These are phyloP conservation scores for Schizothecium vesticola DNA, from an alignment of 495 filamentous ascomycete species.

Conservation along the genomic window DNA sequence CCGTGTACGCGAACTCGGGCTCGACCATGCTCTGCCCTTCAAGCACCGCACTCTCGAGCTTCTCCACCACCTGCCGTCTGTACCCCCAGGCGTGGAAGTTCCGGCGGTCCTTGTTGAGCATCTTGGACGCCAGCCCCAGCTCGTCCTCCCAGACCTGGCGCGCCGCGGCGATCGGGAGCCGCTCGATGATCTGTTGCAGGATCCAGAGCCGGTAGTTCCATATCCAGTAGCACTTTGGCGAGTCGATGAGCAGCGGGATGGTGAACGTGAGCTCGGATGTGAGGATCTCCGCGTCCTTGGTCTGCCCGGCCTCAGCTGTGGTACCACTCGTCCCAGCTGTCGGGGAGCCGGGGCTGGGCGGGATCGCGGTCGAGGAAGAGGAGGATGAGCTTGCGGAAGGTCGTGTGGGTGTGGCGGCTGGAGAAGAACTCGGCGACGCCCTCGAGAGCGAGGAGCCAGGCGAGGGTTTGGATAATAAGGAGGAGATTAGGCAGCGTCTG, in stretches of 20 bases:
- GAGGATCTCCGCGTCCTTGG: slow-evolving; percentile 35
- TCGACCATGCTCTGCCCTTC: slow-evolving; percentile 59
- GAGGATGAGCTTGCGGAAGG: slow-evolving; percentile 46
- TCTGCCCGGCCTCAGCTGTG: slow-evolving; percentile 38
- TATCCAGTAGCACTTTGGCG: slow-evolving; percentile 98
- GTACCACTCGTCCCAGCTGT: slow-evolving; percentile 54
- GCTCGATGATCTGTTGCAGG: slow-evolving; percentile 60
- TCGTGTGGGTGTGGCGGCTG: slow-evolving; percentile 44
- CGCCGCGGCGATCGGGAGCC: slow-evolving; percentile 51
- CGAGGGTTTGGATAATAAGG: slow-evolving; percentile 47
- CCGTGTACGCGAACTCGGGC: slow-evolving; percentile 83
- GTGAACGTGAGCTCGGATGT: slow-evolving; percentile 68
- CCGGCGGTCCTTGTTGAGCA: slow-evolving; percentile 77
- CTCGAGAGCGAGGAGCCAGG: slow-evolving; percentile 48
- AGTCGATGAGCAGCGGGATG: slow-evolving; percentile 73
- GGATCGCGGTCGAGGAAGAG: slow-evolving; percentile 45
- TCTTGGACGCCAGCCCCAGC: slow-evolving; percentile 71
- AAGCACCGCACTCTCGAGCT: slow-evolving; percentile 56
- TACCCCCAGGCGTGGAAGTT: slow-evolving; percentile 99
- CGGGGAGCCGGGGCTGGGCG: slow-evolving; percentile 39
- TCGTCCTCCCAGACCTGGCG: slow-evolving; percentile 75
- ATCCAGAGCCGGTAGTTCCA: slow-evolving; percentile 97
- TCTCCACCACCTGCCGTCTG: slow-evolving; percentile 63
- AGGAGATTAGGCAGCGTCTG: slow-evolving; percentile 58
- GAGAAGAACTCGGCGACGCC: slow-evolving; percentile 54